Percentiles rank a stretch among this genome's conserved stretches.
phyloP scores from a whole-genome alignment of 176 grass and related monocot species.

The Alloteropsis semialata region DNA sequence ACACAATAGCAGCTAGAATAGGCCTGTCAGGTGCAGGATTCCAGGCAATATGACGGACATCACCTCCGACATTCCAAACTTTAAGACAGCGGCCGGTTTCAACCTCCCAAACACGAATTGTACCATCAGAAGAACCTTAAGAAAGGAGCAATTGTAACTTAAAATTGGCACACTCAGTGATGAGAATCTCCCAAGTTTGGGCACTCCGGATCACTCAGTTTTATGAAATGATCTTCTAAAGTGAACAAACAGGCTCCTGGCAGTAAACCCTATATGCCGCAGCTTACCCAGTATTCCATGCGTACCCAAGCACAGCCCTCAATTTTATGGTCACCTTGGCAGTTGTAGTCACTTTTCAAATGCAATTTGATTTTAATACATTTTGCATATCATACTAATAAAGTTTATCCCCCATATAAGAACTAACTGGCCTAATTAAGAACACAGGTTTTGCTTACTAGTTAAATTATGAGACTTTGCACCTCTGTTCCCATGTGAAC shows the following conservation, averaged over 20 bases:
- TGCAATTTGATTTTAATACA: not conserved
- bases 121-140: constrained; percentile 89
- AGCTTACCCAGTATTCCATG: not conserved
- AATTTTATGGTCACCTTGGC: not conserved
- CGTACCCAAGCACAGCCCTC: not conserved
- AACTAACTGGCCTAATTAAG: not conserved
- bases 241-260: not conserved
- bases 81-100: constrained; percentile 86
- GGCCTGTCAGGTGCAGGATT: constrained; percentile 82
- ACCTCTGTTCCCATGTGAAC: not conserved
- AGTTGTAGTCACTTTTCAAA: not conserved
- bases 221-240: not conserved
- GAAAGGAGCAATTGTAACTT: constrained; percentile 16
- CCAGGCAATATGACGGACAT: constrained; percentile 70
- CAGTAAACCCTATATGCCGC: not conserved
- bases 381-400: constrained; percentile 7
- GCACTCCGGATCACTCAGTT: too few species aligned
- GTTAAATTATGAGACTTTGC: not conserved
- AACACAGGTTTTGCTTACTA: not conserved
- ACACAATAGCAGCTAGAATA: constrained; percentile 82
- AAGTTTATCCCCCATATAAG: not conserved
- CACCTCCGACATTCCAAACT: constrained; percentile 74
- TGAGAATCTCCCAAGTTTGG: too few species aligned
- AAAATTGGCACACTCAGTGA: not conserved
- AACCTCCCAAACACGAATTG: constrained; percentile 90